Evolutionary conservation across 2,329 filamentous ascomycete species (phyloP), one percentile per base, ranked within the genome.

Genomic region (Calonectria ilicicola): DNA sequence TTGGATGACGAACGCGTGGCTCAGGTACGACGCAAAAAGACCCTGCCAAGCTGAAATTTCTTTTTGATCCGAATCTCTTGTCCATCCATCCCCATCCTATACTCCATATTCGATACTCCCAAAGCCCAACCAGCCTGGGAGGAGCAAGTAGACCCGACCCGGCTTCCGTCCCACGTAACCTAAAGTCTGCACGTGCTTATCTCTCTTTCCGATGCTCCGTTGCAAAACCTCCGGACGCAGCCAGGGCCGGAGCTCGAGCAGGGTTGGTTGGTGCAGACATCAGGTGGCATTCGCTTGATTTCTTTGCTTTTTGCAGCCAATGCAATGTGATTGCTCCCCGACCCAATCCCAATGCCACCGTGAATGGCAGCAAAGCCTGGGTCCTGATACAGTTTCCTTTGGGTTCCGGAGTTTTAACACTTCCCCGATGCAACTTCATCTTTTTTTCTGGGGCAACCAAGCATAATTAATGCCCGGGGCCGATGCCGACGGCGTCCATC

Each of bases 151-250:
- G 21, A 42, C 19, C 40, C 53, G 32, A 53, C 23, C 29, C 23
- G 23, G 62, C 23, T 44, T 27, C 56, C 40, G 65, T 38, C 32
- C 53, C 23, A 40, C 12, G 46, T 32, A 40, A 40, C 42, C 53
- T 60, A 32, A 40, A 40, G 56, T 32, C 46, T 32, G 67, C 67
- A 74, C 65, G 74, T 77, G 75, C 75, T 72, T 60, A 75, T 75
- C 60, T 69, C 47, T 60, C 19, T 12, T 51, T 38, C 72, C 40
- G 56, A 58, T 23, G 47, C 49, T 65, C 58, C 58, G 47, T 67
- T 49, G 15, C 56, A 63, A 67, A 70, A 60, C 67, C 60, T 58
- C 62, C 68, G 68, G 32, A 51, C 29, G 38, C 69, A 21, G 14
- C 60, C 19, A 65, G 46, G 35, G 64, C n/a, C 42, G 38, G 27